Evolutionary conservation across 306 rosid genomes (phyloP).

Genomic region (Calophaca sinica): DNA sequence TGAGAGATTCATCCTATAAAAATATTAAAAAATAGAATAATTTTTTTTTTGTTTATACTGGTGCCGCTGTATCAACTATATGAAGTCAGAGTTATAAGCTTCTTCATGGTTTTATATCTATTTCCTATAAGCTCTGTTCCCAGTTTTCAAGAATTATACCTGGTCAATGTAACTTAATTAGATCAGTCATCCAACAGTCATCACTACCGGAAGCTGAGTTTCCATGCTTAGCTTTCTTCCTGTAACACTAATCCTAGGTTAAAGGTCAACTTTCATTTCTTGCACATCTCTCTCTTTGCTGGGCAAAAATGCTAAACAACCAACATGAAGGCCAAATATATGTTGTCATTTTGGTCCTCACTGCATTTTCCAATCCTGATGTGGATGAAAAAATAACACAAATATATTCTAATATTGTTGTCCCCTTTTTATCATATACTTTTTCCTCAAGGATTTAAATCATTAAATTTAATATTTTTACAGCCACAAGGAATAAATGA

Average conservation of each 20-base stretch:
- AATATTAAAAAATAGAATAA: background rate
- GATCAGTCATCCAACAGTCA: background rate
- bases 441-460: constrained; percentile 10
- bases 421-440: background rate
- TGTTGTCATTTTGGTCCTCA: background rate
- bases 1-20: constrained; percentile 14
- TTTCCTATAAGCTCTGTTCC: constrained; percentile 13
- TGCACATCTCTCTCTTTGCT: constrained; percentile 4
- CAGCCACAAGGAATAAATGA: constrained; percentile 30
- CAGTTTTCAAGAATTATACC: constrained; percentile 10
- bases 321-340: constrained; percentile 35
- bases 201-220: constrained; percentile 11
- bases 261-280: constrained; percentile 15
- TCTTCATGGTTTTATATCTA: constrained; percentile 13
- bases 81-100: constrained; percentile 10
- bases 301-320: constrained; percentile 6
- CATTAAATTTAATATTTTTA: background rate
- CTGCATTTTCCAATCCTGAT: constrained; percentile 17
- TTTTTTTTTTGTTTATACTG: background rate
- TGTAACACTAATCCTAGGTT: background rate
- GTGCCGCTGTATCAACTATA: background rate
- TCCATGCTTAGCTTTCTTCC: constrained; percentile 16
- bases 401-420: background rate
- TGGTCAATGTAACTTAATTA: background rate
- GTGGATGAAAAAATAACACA: background rate